Evolutionary conservation across 805 yeast genomes (phyloP), one percentile per base, ranked within the genome.

Genomic region (Starmerella asiatica): DNA sequence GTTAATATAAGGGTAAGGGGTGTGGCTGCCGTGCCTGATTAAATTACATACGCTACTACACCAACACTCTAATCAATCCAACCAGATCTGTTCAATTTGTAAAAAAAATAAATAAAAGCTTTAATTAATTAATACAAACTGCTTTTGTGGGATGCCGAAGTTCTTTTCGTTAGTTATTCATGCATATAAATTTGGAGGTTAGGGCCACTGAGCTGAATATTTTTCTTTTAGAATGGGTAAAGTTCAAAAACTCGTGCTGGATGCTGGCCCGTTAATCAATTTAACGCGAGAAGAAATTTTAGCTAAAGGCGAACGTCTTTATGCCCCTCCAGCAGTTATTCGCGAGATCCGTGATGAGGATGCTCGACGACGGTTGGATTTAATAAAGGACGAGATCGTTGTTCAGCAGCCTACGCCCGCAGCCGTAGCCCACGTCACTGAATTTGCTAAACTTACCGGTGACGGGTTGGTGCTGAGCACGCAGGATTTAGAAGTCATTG

Each of bases 251-350:
- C 65, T 93, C 41, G 81, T 83, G 26, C 68, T 91, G 49, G 98
- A 91, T 69, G 97, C 98, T 3, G 91, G 94, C 37, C 98, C 98
- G 5, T 64, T 91, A 49, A 80, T 91, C 50, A 79, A 93, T 2
- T 93, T 83, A 53, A 69, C 91, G 4, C 82, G 81, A 11, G 69
- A 85, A 3, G 71, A 76, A 17, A 65, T 91, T 33, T 75, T 76
- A 52, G 73, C 71, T 47, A 72, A 69, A 55, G 96, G 94, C 1
- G 59, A 69, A 15, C 58, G 61, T n/a, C 82, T 82, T 54, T 79
- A 67, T 57, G 86, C 96, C 12, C 83, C 96, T 2, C 96, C 97
- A 12, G 86, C 95, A 1, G 97, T 91, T 15, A 74, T 70, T 52
- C 67, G 70, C 23, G 99, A 91, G 63, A 75, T 91, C 56, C 76